Evolutionary conservation across 164 flowering plant genomes (phyloP).

Genomic region (Piper longum): DNA sequence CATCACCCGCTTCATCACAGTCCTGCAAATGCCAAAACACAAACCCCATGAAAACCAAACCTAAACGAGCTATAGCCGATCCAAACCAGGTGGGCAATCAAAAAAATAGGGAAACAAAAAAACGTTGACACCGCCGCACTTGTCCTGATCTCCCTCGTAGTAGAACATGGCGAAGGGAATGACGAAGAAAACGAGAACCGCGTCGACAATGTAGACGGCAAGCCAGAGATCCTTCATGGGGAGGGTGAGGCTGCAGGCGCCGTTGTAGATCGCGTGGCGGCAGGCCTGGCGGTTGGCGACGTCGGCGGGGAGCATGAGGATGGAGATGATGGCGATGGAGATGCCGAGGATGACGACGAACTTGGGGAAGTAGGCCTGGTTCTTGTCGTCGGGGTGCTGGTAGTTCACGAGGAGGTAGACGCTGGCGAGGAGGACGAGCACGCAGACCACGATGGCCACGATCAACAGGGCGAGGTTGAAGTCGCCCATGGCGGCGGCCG

Average conservation of each 20-base stretch:
- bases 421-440: constrained; percentile 72
- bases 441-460: constrained; percentile 71
- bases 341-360: constrained; percentile 87
- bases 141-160: constrained; percentile 96
- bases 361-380: constrained; percentile 96
- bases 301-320: constrained; percentile 94
- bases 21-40: constrained; percentile 25
- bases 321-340: constrained; percentile 77
- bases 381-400: constrained; percentile 89
- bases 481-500: too few relatives aligned
- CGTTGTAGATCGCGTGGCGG: constrained; percentile 78
- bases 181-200: constrained; percentile 78
- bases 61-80: too few relatives aligned
- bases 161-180: constrained; percentile 94
- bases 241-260: constrained; percentile 88
- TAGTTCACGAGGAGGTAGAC: constrained; percentile 86
- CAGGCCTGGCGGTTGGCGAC: constrained; percentile 97
- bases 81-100: not conserved
- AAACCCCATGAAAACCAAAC: too few relatives aligned
- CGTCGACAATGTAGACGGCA: constrained; percentile 72
- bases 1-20: constrained; percentile 37
- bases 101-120: not conserved
- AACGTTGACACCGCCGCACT: constrained; percentile 23
- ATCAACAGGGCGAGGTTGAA: constrained; percentile 42
- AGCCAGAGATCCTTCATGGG: constrained; percentile 98